These are phyloP conservation scores for Escovopsis sp. DNA, from an alignment of 2,329 filamentous ascomycete genomes.

Conservation along the genomic window DNA sequence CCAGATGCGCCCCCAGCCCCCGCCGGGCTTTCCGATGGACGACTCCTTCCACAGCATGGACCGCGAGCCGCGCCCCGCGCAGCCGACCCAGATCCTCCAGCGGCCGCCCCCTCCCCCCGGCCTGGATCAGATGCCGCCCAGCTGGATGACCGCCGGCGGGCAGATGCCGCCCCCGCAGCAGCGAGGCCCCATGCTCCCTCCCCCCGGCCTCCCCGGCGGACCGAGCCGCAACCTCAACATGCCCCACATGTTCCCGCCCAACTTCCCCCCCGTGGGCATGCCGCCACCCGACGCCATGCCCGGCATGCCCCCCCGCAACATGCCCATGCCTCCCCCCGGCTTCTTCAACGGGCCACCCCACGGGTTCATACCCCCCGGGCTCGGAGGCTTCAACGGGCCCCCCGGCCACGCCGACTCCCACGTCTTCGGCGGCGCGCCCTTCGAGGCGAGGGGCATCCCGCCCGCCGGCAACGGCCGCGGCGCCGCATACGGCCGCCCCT, in stretches of 20 bases:
- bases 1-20: conserved; percentile 29
- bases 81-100: conserved; percentile 50
- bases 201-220: conserved; percentile 36
- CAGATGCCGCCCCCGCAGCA: conserved; percentile 28
- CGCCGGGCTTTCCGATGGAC: conserved; percentile 37
- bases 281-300: conserved; percentile 34
- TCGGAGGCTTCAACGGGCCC: conserved; percentile 41
- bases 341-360: conserved; percentile 37
- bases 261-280: conserved; percentile 37
- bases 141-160: conserved; percentile 33
- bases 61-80: conserved; percentile 31
- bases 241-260: conserved; percentile 47
- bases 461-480: conserved; percentile 29
- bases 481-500: conserved; percentile 19
- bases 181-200: conserved; percentile 41
- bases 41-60: conserved; percentile 37
- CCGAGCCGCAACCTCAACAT: conserved; percentile 30
- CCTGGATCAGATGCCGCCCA: conserved; percentile 44
- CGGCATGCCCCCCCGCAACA: conserved; percentile 36
- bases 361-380: conserved; percentile 39
- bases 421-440: conserved; percentile 31
- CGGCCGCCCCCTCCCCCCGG: conserved; percentile 46
- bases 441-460: conserved; percentile 41
- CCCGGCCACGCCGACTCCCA: conserved; percentile 31
- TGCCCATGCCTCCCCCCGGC: conserved; percentile 42